Evolutionary conservation across 2,329 filamentous ascomycete genomes (phyloP).

Genomic region (Pyricularia sp.): DNA sequence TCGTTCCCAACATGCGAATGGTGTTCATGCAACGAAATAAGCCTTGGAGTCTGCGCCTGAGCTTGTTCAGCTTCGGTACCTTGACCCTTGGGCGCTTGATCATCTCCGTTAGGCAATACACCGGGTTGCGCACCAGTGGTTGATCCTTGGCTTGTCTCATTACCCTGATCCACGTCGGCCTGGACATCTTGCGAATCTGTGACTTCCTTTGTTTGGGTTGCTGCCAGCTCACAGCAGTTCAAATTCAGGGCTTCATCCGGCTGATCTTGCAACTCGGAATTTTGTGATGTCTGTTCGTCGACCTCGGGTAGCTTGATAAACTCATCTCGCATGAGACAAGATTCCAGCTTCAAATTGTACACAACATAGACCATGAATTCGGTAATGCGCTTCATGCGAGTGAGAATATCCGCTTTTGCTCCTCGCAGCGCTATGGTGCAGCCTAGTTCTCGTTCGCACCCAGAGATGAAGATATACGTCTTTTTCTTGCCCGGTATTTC

Average conservation of each 20-base stretch:
- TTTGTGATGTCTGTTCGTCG: constrained; percentile 28
- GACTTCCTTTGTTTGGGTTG: constrained; percentile 4
- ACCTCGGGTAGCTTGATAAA: constrained; percentile 69
- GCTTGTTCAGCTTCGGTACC: constrained; percentile 9
- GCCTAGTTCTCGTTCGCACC: constrained; percentile 77
- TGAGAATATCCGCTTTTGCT: constrained; percentile 55
- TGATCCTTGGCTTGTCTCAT: neutral
- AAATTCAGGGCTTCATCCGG: constrained; percentile 20
- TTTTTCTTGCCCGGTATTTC: constrained; percentile 65
- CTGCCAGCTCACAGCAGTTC: neutral
- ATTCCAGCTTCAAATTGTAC: constrained; percentile 93
- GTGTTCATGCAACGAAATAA: constrained; percentile 24
- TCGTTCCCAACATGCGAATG: constrained; percentile 32
- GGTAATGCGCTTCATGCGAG: constrained; percentile 79
- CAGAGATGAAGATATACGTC: constrained; percentile 90
- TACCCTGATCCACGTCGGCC: neutral
- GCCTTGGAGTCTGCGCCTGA: constrained; percentile 5
- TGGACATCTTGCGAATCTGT: constrained; percentile 7
- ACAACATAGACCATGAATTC: constrained; percentile 99
- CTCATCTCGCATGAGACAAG: constrained; percentile 84
- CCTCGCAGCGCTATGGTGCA: constrained; percentile 90
- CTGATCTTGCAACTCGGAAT: constrained; percentile 13
- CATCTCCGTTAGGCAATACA: neutral
- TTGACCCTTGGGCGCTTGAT: constrained; percentile 10
- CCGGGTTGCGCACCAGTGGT: neutral